Evolutionary conservation across 768 basidiomycete genomes (phyloP).

Genomic region (Xerocomus potaroensis): DNA sequence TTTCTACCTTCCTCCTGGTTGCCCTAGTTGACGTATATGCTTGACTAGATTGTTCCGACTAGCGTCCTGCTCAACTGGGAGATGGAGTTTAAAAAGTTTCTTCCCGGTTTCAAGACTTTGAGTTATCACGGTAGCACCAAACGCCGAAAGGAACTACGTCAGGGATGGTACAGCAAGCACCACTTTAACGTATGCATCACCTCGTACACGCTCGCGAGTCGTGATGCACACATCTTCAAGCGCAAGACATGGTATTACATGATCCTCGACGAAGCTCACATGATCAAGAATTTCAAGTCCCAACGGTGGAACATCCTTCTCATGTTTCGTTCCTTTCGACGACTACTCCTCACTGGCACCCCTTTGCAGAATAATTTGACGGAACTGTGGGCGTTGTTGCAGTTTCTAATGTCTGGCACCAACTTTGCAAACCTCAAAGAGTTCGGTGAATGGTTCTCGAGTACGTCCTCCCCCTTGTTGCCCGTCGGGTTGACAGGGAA

Average conservation of each 20-base stretch:
- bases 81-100: constrained; percentile 95
- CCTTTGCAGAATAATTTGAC: constrained; percentile 96
- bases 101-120: constrained; percentile 81
- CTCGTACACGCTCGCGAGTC: constrained; percentile 88
- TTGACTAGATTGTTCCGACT: constrained; percentile 72
- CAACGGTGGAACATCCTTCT: constrained; percentile 91
- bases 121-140: constrained; percentile 90
- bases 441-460: constrained; percentile 96
- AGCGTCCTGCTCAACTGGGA: constrained; percentile 95
- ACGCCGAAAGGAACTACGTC: constrained; percentile 82
- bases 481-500: background rate
- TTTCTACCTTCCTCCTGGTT: too few relatives aligned
- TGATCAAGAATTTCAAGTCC: constrained; percentile 96
- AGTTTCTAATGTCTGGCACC: constrained; percentile 88
- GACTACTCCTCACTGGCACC: constrained; percentile 91
- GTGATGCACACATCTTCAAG: constrained; percentile 88
- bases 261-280: constrained; percentile 94
- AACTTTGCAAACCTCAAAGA: constrained; percentile 90
- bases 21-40: background rate
- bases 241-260: constrained; percentile 95
- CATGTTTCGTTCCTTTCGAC: constrained; percentile 81
- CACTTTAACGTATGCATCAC: constrained; percentile 95
- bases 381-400: constrained; percentile 92
- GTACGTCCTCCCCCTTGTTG: constrained; percentile 44
- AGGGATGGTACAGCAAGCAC: constrained; percentile 87